phyloP scores from a whole-genome alignment of 306 rosid genomes.

The Macrotyloma uniflorum region DNA sequence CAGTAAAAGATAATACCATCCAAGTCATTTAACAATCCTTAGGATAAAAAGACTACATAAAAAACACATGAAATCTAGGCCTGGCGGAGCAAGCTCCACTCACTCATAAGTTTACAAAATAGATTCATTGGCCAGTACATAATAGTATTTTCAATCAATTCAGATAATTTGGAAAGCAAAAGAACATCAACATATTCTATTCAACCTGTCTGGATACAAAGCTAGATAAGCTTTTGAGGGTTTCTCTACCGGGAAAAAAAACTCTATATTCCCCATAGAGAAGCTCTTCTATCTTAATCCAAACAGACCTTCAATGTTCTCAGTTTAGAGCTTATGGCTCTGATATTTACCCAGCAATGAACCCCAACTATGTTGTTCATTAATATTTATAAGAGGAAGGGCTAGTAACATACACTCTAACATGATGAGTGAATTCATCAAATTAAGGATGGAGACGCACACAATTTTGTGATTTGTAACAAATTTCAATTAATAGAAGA shows the following conservation, averaged over 20 bases:
- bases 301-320: not conserved
- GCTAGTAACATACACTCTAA: not conserved
- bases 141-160: slow-evolving; percentile 9
- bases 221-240: no score
- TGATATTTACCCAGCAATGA: slow-evolving; percentile 18
- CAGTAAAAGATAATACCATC: slow-evolving; percentile 16
- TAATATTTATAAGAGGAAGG: not conserved
- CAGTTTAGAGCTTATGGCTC: slow-evolving; percentile 18
- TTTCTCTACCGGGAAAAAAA: no score
- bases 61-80: not conserved
- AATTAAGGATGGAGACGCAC: not conserved
- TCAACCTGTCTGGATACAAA: not conserved
- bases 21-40: slow-evolving; percentile 10
- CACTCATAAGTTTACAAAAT: slow-evolving; percentile 13
- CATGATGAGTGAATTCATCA: not conserved
- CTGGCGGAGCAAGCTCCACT: not conserved
- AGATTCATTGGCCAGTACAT: not conserved
- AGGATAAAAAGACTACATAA: not conserved
- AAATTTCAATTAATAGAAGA: no score
- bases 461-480: no score
- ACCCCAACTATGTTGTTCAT: not conserved
- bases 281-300: no score
- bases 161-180: slow-evolving; percentile 20
- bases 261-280: no score
- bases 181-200: not conserved